Evolutionary conservation across 139 green algal species (phyloP).

Genomic region (Volvox africanus): DNA sequence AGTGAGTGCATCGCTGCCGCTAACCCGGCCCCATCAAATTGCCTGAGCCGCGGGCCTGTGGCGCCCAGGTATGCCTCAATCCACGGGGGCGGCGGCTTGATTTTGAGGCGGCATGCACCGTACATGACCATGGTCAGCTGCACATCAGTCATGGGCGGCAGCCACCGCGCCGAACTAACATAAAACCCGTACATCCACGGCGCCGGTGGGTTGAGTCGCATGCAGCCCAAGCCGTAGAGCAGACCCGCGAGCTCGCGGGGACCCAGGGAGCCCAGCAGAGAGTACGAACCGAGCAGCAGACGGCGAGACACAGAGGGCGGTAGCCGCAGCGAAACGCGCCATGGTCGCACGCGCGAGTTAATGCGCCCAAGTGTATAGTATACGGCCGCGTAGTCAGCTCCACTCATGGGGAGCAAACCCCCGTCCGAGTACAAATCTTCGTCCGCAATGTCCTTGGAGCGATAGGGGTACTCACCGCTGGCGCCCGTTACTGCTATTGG

Average conservation of each 20-base stretch:
- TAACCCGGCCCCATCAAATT: neutral
- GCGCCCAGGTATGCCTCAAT: neutral
- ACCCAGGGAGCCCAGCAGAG: neutral
- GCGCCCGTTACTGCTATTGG: no score
- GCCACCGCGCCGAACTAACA: neutral
- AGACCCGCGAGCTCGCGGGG: neutral
- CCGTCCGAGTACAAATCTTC: no score
- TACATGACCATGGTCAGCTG: constrained; percentile 35
- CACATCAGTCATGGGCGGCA: neutral
- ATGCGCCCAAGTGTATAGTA: neutral
- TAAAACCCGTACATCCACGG: constrained; percentile 34
- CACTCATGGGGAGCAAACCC: neutral
- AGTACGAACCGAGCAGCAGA: constrained; percentile 9
- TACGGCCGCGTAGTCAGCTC: neutral
- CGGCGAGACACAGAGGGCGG: neutral
- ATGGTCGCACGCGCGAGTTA: constrained; percentile 8
- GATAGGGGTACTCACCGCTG: neutral
- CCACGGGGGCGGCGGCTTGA: constrained; percentile 30
- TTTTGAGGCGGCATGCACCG: neutral
- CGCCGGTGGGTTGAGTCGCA: neutral
- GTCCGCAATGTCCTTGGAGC: no score
- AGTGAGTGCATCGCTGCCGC: neutral
- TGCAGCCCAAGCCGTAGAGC: constrained; percentile 24
- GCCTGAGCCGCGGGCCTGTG: neutral
- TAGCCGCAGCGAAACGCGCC: neutral